phyloP scores from a whole-genome alignment of 2,329 filamentous ascomycete species.

The Epichloe typhina region DNA sequence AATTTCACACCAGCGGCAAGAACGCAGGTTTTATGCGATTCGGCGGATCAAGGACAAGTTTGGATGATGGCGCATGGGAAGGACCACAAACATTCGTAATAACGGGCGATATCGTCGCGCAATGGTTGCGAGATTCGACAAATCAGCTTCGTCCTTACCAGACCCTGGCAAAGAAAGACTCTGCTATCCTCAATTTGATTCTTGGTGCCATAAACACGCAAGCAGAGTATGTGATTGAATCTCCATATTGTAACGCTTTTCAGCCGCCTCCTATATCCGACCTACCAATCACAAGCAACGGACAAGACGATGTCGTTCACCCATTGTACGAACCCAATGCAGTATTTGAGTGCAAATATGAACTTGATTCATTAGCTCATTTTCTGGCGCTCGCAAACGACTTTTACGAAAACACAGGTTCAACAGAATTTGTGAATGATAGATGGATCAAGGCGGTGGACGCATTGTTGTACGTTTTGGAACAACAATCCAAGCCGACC shows the following conservation, averaged over 20 bases:
- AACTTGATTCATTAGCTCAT: constrained; percentile 87
- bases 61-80: constrained; percentile 55
- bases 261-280: constrained; percentile 81
- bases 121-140: constrained; percentile 85
- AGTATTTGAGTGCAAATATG: constrained; percentile 98
- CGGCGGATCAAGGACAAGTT: constrained; percentile 15
- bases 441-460: constrained; percentile 72
- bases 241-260: constrained; percentile 96
- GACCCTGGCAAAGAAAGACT: constrained; percentile 66
- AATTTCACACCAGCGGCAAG: constrained; percentile 64
- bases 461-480: constrained; percentile 58
- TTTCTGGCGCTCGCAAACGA: constrained; percentile 80
- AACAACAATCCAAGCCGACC: constrained; percentile 67
- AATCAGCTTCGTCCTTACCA: constrained; percentile 93
- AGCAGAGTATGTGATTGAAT: constrained; percentile 84
- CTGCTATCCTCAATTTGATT: constrained; percentile 64
- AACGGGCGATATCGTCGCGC: constrained; percentile 83
- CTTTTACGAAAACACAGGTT: constrained; percentile 69
- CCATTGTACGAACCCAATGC: constrained; percentile 70
- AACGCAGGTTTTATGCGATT: constrained; percentile 24
- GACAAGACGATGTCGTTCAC: constrained; percentile 73
- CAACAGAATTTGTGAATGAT: constrained; percentile 61
- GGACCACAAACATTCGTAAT: constrained; percentile 88
- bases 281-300: constrained; percentile 58
- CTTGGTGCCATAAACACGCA: constrained; percentile 94